These are phyloP conservation scores for Camellia granthamiana DNA, from an alignment of 148 eudicot species.

Conservation along the genomic window DNA sequence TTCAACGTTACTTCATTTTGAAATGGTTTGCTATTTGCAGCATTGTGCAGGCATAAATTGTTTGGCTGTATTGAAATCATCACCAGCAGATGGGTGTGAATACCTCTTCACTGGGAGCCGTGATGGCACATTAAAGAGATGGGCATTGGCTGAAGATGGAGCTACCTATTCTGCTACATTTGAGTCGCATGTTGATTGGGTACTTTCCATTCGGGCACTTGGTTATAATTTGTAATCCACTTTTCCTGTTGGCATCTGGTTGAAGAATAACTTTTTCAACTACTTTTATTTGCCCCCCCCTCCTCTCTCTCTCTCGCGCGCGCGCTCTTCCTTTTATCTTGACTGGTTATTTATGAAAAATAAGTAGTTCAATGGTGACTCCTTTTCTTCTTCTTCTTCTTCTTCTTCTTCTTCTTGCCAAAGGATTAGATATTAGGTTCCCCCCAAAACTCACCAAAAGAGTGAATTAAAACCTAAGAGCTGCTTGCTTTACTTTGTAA, in stretches of 20 bases:
- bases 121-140: slow-evolving; percentile 91
- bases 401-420: no score
- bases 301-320: neutral
- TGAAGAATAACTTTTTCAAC: neutral
- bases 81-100: slow-evolving; percentile 40
- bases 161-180: slow-evolving; percentile 82
- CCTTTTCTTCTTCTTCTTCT: no score
- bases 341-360: no score
- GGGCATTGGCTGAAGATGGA: slow-evolving; percentile 63
- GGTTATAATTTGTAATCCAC: neutral
- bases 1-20: neutral
- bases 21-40: slow-evolving; percentile 40
- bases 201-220: slow-evolving; percentile 25
- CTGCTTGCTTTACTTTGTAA: no score
- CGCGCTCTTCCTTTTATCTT: no score
- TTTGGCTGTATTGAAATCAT: slow-evolving; percentile 67
- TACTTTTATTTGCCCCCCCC: neutral
- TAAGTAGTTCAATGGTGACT: no score
- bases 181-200: slow-evolving; percentile 98
- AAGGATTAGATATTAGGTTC: no score
- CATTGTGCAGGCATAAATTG: slow-evolving; percentile 93
- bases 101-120: slow-evolving; percentile 87
- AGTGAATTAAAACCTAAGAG: no score
- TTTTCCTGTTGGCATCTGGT: neutral
- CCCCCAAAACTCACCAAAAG: neutral